Evolutionary conservation across 805 yeast genomes (phyloP).

Genomic region (Hanseniaspora lindneri): DNA sequence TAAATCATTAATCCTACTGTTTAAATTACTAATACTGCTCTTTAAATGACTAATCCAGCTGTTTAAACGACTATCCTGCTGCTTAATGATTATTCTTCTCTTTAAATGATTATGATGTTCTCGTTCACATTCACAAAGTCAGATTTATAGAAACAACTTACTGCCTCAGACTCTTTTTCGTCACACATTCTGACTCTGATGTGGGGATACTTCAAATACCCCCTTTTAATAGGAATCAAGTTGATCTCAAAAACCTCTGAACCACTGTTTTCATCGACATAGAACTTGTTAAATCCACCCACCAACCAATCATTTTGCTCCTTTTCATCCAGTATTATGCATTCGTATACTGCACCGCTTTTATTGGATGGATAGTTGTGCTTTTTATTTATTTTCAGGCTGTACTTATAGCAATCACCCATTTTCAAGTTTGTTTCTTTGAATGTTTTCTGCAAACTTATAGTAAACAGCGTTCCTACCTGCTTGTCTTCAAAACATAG

Average conservation of each 20-base stretch:
- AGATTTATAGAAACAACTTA: neutral
- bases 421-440: conserved; percentile 2
- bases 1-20: too few relatives aligned
- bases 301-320: conserved; percentile 47
- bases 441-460: neutral
- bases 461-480: neutral
- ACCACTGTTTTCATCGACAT: conserved; percentile 27
- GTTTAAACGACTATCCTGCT: too few relatives aligned
- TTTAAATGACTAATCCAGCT: too few relatives aligned
- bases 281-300: conserved; percentile 53
- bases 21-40: too few relatives aligned
- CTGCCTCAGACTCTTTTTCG: conserved; percentile 23
- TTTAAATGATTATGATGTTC: conserved; percentile 11
- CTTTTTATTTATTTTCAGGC: conserved; percentile 1
- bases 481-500: neutral
- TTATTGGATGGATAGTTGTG: neutral
- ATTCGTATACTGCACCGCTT: conserved; percentile 29
- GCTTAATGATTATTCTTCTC: neutral
- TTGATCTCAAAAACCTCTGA: conserved; percentile 30
- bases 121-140: conserved; percentile 11
- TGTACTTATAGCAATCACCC: conserved; percentile 11
- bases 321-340: conserved; percentile 34
- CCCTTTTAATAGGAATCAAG: conserved; percentile 65
- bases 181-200: conserved; percentile 34
- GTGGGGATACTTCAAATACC: conserved; percentile 57